Percentiles rank a stretch among this genome's conserved stretches.
Conservation (phyloP, 129 eudicot genomes). For the Smallanthus sonchifolius region DNA sequence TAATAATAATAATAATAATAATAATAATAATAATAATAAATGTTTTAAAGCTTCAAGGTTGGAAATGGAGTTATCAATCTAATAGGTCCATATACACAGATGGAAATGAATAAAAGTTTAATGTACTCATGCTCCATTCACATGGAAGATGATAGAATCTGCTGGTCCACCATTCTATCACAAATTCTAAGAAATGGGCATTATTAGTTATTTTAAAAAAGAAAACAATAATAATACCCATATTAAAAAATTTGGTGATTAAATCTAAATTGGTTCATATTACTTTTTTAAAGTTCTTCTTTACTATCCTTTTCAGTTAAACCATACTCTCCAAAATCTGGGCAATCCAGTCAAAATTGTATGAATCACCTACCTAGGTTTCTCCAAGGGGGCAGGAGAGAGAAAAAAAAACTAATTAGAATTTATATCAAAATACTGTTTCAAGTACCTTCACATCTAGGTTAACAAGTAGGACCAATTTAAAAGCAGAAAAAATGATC, state of each 20-base stretch:
- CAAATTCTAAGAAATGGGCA: not conserved
- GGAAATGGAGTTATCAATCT: not conserved
- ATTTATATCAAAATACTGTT: conserved; percentile 12
- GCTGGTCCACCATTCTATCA: not conserved
- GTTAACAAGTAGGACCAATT: not conserved
- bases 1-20: no score
- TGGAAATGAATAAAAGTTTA: not conserved
- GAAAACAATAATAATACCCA: not conserved
- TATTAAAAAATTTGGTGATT: not conserved
- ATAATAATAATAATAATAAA: no score
- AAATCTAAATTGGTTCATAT: not conserved
- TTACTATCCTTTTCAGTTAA: not conserved
- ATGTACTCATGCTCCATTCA: not conserved
- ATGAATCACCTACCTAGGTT: conserved; percentile 21
- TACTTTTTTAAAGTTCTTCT: no score
- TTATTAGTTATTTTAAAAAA: not conserved
- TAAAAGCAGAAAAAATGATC: not conserved
- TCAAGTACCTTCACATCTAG: conserved; percentile 1
- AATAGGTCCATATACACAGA: not conserved
- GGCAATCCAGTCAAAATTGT: conserved; percentile 7
- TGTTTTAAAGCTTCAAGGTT: not conserved
- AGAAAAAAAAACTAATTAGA: not conserved
- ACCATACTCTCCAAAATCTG: conserved; percentile 7
- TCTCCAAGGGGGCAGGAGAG: not conserved
- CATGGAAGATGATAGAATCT: not conserved